Base-by-base conservation (phyloP, 2,329 filamentous ascomycete species). In the Dactylellina leptospora region DNA sequence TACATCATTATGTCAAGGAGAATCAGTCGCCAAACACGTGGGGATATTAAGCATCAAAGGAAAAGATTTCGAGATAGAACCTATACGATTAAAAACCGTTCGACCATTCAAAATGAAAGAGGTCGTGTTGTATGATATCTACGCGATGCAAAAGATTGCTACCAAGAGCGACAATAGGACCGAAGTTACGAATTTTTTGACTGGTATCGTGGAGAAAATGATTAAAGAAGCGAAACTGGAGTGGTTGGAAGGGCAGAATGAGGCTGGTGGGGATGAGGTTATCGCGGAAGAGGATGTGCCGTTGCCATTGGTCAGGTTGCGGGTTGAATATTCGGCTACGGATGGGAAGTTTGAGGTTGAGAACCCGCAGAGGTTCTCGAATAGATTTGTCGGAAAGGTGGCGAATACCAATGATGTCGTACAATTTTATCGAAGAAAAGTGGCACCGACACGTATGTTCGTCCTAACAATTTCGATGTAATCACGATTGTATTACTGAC, bases 321-420 rank as follows among this genome's bases (percentile, higher is more conserved):
- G 93, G 73, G 93, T 99, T 0, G 95, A 99, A 77, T 95, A 92
- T 75, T 90, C 91, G 0, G 88, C 92, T 0, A 90, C 90, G 0
- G 91, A 96, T 27, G 92, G 92, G 11, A 86, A 87, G 33, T 99
- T 92, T 77, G 91, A 97, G 75, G 89, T 90, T 74, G 95, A 97
- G 79, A 99, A 99, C 73, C 93, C 95, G 0, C 95, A 97, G 78
- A 88, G 95, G 6, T 97, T 97, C 77, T 97, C 93, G 0, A 96
- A 96, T 78, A 86, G 92, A 1, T 99, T 97, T 76, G 85, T 90
- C 0, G 90, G 88, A n/a, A 90, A 87, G 77, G 93, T 99, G 0
- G 95, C 95, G 69, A 99, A 99, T 78, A 88, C 89, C 8, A 96
- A 93, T 75, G 95, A 99, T 76, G 92, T 99, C 0, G 88, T 99